These are phyloP conservation scores for Phytophthora pluvialis DNA, from an alignment of 352 stramenopile genomes.

Conservation along the genomic window DNA sequence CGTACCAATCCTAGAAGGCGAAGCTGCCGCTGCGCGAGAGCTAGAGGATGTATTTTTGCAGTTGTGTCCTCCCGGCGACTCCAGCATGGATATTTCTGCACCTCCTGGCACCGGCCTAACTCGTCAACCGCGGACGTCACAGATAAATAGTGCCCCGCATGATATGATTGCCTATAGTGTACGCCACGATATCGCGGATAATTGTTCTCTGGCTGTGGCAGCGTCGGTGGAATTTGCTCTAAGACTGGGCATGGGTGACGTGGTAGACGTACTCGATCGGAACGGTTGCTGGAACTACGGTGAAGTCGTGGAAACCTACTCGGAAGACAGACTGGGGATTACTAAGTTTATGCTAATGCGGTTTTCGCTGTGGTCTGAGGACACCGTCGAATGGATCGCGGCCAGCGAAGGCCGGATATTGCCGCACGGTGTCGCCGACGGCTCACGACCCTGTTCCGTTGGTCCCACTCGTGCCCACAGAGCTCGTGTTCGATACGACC, in stretches of 20 bases:
- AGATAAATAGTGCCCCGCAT: slow-evolving; percentile 46
- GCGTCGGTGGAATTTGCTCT: slow-evolving; percentile 78
- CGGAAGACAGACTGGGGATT: slow-evolving; percentile 37
- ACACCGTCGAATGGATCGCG: slow-evolving; percentile 74
- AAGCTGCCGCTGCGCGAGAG: slow-evolving; percentile 44
- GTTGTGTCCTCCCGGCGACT: slow-evolving; percentile 44
- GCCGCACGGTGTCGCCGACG: slow-evolving; percentile 68
- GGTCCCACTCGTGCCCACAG: slow-evolving; percentile 47
- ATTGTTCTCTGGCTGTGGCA: slow-evolving; percentile 49
- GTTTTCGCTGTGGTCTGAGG: slow-evolving; percentile 63
- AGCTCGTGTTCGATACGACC: slow-evolving; percentile 53
- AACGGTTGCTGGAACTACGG: slow-evolving; percentile 86
- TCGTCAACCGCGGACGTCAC: slow-evolving; percentile 29
- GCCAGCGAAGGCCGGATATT: slow-evolving; percentile 74
- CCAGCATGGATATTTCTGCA: slow-evolving; percentile 16
- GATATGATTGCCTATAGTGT: slow-evolving; percentile 67
- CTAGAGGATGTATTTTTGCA: slow-evolving; percentile 70
- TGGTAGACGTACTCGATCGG: slow-evolving; percentile 80
- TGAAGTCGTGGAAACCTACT: slow-evolving; percentile 67
- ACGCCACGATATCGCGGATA: slow-evolving; percentile 38
- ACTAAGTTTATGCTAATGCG: slow-evolving; percentile 75
- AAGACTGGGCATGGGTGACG: slow-evolving; percentile 59
- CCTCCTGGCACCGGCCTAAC: slow-evolving; percentile 10
- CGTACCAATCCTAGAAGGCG: slow-evolving; percentile 52
- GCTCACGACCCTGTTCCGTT: slow-evolving; percentile 50